phyloP scores from a whole-genome alignment of 2,329 filamentous ascomycete genomes.

The Botrytis squamosa region DNA sequence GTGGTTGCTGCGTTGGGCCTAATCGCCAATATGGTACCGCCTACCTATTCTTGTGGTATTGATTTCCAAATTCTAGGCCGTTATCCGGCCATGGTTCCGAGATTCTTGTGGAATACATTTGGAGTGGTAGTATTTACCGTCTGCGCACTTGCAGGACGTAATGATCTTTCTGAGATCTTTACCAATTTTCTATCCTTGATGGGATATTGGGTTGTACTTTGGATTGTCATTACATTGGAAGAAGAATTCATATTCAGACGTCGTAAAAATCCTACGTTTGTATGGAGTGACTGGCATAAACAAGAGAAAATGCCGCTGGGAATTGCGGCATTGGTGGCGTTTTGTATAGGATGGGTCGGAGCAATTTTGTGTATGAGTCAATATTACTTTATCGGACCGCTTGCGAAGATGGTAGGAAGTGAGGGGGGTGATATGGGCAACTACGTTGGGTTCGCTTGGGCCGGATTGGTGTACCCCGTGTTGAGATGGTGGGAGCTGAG shows the following conservation, averaged over 20 bases:
- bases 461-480: conserved; percentile 53
- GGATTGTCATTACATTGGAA: conserved; percentile 60
- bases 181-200: conserved; percentile 69
- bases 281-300: conserved; percentile 62
- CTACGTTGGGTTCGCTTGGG: conserved; percentile 57
- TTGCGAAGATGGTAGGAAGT: conserved; percentile 56
- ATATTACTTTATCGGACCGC: conserved; percentile 63
- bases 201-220: conserved; percentile 68
- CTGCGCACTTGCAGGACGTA: conserved; percentile 61
- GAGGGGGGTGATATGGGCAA: conserved; percentile 38
- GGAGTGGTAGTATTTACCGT: conserved; percentile 62
- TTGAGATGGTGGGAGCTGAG: conserved; percentile 39
- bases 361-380: conserved; percentile 68
- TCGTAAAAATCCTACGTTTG: conserved; percentile 45
- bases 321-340: conserved; percentile 58
- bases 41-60: conserved; percentile 64
- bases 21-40: conserved; percentile 64
- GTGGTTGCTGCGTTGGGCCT: conserved; percentile 63
- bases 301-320: conserved; percentile 59
- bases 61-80: conserved; percentile 65
- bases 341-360: conserved; percentile 63
- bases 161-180: conserved; percentile 61
- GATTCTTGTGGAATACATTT: conserved; percentile 63
- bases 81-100: conserved; percentile 56
- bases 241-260: conserved; percentile 63